A percentile compares a stretch with the other conserved stretches of the same genome.
Evolutionary conservation across 768 basidiomycete species (phyloP).

Genomic region (Russula emetica): DNA sequence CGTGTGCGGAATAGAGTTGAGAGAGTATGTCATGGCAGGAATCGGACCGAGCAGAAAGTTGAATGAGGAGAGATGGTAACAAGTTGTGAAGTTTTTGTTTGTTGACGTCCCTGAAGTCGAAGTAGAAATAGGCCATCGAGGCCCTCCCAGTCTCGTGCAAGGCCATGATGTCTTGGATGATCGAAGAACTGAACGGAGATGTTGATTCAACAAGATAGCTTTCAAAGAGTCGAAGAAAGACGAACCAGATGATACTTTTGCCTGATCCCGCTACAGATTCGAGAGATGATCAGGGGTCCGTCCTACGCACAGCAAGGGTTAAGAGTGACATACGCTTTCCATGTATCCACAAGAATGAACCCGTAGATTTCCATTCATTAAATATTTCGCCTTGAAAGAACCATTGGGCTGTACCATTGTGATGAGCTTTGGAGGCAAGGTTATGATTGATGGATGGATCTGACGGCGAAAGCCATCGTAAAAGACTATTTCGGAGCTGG

Average conservation of each 20-base stretch:
- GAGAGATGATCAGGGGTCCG: neutral
- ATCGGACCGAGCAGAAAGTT: neutral
- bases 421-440: neutral
- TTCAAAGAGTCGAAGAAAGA: neutral
- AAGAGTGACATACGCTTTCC: neutral
- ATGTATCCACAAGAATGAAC: neutral
- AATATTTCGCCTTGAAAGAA: neutral
- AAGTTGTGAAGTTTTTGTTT: constrained; percentile 8
- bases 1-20: neutral
- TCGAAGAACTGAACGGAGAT: neutral
- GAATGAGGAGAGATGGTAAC: constrained; percentile 8
- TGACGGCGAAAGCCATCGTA: neutral
- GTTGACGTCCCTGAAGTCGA: constrained; percentile 3
- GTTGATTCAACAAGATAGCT: neutral
- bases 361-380: neutral
- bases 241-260: constrained; percentile 14
- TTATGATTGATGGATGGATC: neutral
- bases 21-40: neutral
- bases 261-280: constrained; percentile 3
- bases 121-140: constrained; percentile 10
- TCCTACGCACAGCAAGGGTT: neutral
- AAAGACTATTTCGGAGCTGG: neutral
- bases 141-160: neutral
- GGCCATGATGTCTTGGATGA: constrained; percentile 6
- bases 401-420: neutral